Evolutionary conservation across 2,329 filamentous ascomycete genomes (phyloP).

Genomic region (Fusarium hostae): DNA sequence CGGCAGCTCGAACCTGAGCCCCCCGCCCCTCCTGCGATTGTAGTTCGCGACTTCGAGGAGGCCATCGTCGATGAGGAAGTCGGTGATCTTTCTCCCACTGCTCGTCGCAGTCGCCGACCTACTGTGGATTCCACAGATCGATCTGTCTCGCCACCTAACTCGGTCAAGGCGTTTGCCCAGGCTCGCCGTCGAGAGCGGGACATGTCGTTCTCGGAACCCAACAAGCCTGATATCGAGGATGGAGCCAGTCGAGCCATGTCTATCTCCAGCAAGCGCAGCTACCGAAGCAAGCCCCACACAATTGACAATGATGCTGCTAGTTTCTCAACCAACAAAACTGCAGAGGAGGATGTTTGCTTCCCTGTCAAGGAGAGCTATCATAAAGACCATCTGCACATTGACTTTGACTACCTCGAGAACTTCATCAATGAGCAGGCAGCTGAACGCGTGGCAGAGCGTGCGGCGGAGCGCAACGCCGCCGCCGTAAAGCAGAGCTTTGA

Average conservation of each 20-base stretch:
- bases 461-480: conserved; percentile 61
- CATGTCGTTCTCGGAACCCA: conserved; percentile 64
- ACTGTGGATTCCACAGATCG: conserved; percentile 70
- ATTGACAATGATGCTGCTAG: conserved; percentile 71
- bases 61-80: conserved; percentile 82
- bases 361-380: conserved; percentile 74
- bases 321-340: conserved; percentile 73
- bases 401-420: conserved; percentile 93
- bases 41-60: conserved; percentile 85
- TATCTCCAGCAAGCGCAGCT: conserved; percentile 71
- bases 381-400: conserved; percentile 82
- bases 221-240: conserved; percentile 53
- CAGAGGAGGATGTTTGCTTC: conserved; percentile 90
- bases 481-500: conserved; percentile 44
- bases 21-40: conserved; percentile 52
- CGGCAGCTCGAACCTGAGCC: conserved; percentile 57
- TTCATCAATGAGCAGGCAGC: conserved; percentile 75
- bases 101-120: conserved; percentile 62
- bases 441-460: conserved; percentile 54
- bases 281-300: conserved; percentile 67
- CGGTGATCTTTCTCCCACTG: conserved; percentile 57
- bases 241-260: conserved; percentile 78
- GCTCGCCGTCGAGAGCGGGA: conserved; percentile 86
- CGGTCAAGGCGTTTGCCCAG: conserved; percentile 95
- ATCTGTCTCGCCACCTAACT: conserved; percentile 90